Evolutionary conservation across 352 stramenopile genomes (phyloP), one percentile per base, ranked within the genome.

Genomic region (Phytophthora cryptogea): DNA sequence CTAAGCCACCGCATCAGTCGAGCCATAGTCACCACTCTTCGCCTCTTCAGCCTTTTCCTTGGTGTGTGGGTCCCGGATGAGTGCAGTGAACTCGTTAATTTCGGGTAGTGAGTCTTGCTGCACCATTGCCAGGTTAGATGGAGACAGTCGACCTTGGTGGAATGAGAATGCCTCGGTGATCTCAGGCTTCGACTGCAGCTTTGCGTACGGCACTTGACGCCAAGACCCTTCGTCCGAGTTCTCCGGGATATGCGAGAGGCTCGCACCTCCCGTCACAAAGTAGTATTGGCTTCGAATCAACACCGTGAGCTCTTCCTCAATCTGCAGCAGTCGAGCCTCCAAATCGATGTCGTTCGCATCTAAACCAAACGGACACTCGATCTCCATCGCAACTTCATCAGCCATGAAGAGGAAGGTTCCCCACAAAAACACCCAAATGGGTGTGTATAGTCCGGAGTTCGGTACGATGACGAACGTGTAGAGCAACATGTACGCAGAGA

Each of bases 381-480:
- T 90, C 54, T 92, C 83, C 72, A 88, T 83, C 0, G 83, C 80
- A 10, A 92, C 69, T 50, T 90, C 78, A 52, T 92, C 83, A 1
- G 79, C 80, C 40, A 83, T 88, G 67, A 92, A 90, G 13, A 92
- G 68, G 66, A 92, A 88, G 14, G 85, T 76, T 11, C 83, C 78
- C 83, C 83, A 92, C 13, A 79, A 20, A 33, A 90, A 92, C 4
- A 92, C 80, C 80, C 83, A 90, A 14, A 92, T 45, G 4, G 83
- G 83, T 4, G 83, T 89, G 54, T 85, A 89, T 8, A 86, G 61
- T 10, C 71, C 72, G 3, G 83, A 92, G 42, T 69, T 76, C 13
- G 80, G 78, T 13, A 92, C 80, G 59, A 90, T 90, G 20, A 89
- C 82, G 54, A 92, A 75, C 8, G 74, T 90, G 68, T 92, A 92